Percentiles rank a stretch among this genome's conserved stretches.
Evolutionary conservation across 2,329 filamentous ascomycete species (phyloP).

Genomic region (Cladobotryum protrusum): DNA sequence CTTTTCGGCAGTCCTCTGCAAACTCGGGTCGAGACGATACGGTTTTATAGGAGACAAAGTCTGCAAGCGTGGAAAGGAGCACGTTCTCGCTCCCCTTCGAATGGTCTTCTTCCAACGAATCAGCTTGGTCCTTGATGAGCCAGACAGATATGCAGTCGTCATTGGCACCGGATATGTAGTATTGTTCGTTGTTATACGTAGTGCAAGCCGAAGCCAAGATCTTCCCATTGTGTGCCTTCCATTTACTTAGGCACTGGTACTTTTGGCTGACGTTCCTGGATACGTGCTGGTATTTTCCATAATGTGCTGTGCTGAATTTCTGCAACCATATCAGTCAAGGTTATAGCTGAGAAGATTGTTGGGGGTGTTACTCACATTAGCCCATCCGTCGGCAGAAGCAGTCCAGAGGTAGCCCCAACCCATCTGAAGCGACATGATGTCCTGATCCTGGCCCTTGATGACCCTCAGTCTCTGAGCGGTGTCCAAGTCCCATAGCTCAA

Average conservation of each 20-base stretch:
- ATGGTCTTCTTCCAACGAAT: constrained; percentile 23
- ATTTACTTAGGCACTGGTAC: constrained; percentile 71
- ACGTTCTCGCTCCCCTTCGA: constrained; percentile 40
- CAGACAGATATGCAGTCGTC: constrained; percentile 86
- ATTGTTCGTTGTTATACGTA: constrained; percentile 61
- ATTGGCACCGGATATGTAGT: constrained; percentile 92
- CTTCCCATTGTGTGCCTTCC: constrained; percentile 80
- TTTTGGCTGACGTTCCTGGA: constrained; percentile 62
- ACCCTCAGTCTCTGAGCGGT: constrained; percentile 85
- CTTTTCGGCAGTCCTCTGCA: constrained; percentile 84
- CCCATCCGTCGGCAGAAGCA: constrained; percentile 80
- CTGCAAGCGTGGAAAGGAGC: constrained; percentile 65
- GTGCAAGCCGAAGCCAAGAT: constrained; percentile 79
- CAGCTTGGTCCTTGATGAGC: constrained; percentile 54
- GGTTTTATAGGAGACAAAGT: constrained; percentile 88
- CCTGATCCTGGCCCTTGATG: constrained; percentile 71
- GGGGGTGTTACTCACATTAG: constrained; percentile 57
- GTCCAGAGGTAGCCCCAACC: constrained; percentile 81
- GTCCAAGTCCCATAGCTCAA: constrained; percentile 96
- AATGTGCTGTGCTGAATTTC: constrained; percentile 63
- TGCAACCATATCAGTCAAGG: constrained; percentile 22
- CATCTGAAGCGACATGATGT: constrained; percentile 82
- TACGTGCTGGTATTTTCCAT: constrained; percentile 48
- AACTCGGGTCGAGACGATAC: constrained; percentile 83
- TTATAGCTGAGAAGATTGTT: rapidly evolving